phyloP scores from a whole-genome alignment of 371 early-diverging fungal genomes.

The Furculomyces boomerangus region DNA sequence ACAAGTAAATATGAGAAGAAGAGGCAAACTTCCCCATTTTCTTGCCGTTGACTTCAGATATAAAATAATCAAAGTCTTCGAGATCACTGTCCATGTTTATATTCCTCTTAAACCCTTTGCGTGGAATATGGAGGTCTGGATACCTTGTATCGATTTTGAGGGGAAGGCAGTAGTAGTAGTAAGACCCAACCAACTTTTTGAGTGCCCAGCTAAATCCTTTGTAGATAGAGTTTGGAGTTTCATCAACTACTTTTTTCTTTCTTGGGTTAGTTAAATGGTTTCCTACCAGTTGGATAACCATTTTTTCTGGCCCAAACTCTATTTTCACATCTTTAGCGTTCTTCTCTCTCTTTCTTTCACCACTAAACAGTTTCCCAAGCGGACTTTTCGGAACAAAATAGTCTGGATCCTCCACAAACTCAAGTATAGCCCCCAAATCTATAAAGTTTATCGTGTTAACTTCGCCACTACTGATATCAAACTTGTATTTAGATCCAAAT shows the following conservation, averaged over 20 bases:
- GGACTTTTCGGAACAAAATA: background rate
- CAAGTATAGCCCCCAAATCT: background rate
- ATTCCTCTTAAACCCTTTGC: too few relatives aligned
- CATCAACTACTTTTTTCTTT: too few relatives aligned
- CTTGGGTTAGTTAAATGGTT: too few relatives aligned
- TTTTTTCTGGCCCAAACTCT: background rate
- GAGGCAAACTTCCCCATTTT: slow-evolving; percentile 6
- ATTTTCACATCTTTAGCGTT: background rate
- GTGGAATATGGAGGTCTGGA: too few relatives aligned
- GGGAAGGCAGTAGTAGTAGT: background rate
- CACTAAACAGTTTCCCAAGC: background rate
- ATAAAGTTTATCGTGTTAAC: slow-evolving; percentile 2
- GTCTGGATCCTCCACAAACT: background rate
- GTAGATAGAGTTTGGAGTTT: too few relatives aligned
- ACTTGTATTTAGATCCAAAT: background rate
- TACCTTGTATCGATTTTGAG: too few relatives aligned
- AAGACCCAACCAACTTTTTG: too few relatives aligned
- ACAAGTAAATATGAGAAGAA: slow-evolving; percentile 14
- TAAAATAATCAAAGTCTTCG: too few relatives aligned
- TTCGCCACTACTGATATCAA: background rate
- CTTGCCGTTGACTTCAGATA: too few relatives aligned
- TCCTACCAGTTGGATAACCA: too few relatives aligned
- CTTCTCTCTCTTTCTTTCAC: background rate
- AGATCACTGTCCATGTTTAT: too few relatives aligned
- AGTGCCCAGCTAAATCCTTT: too few relatives aligned